phyloP scores from a whole-genome alignment of 2,329 filamentous ascomycete genomes.

The Alternaria postmessia region DNA sequence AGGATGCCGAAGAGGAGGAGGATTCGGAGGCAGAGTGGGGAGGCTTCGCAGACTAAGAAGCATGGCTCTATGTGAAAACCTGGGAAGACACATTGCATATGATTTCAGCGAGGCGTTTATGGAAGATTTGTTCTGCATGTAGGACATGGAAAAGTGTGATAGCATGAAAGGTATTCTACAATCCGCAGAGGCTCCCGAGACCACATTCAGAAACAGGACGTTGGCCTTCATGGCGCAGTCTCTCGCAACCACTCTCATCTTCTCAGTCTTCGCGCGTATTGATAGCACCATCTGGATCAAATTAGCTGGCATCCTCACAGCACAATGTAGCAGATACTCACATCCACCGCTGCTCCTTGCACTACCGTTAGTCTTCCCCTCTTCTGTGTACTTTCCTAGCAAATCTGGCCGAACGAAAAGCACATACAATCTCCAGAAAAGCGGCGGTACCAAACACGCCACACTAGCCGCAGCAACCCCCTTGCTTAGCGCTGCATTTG shows the following conservation, averaged over 20 bases:
- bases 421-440: constrained; percentile 39
- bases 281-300: constrained; percentile 9
- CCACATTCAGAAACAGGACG: background rate
- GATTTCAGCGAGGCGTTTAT: constrained; percentile 27
- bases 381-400: constrained; percentile 31
- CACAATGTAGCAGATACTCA: background rate
- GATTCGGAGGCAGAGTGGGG: constrained; percentile 67
- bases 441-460: constrained; percentile 26
- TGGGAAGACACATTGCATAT: constrained; percentile 14
- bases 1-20: constrained; percentile 55
- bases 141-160: constrained; percentile 10
- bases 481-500: constrained; percentile 30
- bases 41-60: constrained; percentile 71
- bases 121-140: background rate
- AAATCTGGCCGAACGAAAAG: constrained; percentile 33
- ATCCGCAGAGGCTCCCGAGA: background rate
- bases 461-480: constrained; percentile 26
- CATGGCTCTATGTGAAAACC: constrained; percentile 1
- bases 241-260: no score
- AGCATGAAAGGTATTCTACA: background rate
- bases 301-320: background rate
- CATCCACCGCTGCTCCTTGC: constrained; percentile 8
- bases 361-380: background rate
- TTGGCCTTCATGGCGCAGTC: background rate
- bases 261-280: constrained; percentile 10